Percentiles rank a stretch among this genome's conserved stretches.
These are phyloP conservation scores for Eremothecium sinecaudum DNA, from an alignment of 1,139 yeast species.

Conservation along the genomic window DNA sequence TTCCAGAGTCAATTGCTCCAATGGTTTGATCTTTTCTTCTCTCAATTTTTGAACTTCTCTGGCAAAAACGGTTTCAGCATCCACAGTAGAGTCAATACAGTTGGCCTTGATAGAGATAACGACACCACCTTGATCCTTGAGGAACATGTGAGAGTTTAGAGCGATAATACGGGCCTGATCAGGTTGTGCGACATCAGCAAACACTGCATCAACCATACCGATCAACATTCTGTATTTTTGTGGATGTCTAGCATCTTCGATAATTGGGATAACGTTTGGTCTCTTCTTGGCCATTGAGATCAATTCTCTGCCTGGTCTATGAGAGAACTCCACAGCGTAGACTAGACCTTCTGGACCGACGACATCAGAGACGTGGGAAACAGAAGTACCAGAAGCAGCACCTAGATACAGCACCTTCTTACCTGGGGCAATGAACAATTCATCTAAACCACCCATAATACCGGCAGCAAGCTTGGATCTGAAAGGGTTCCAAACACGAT, in stretches of 20 bases:
- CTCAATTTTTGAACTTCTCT: conserved; percentile 98
- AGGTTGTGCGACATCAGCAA: conserved; percentile 99
- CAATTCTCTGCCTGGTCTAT: conserved; percentile 98
- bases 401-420: conserved; percentile 95
- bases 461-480: conserved; percentile 99
- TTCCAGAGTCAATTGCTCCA: conserved; percentile 96
- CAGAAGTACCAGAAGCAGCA: conserved; percentile 99
- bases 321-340: conserved; percentile 97
- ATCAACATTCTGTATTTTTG: conserved; percentile 98
- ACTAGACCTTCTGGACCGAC: conserved; percentile 99
- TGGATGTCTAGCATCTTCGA: conserved; percentile 99
- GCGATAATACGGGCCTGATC: conserved; percentile 99
- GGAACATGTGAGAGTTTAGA: conserved; percentile 92
- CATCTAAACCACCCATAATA: conserved; percentile 99
- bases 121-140: conserved; percentile 97
- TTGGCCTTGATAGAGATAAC: conserved; percentile 97
- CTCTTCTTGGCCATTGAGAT: conserved; percentile 99
- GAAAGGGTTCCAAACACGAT: conserved; percentile 99
- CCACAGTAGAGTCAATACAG: conserved; percentile 99
- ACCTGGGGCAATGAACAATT: conserved; percentile 95
- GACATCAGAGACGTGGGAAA: conserved; percentile 94
- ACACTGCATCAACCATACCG: conserved; percentile 97
- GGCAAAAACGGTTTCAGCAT: conserved; percentile 98
- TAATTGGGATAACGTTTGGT: conserved; percentile 96
- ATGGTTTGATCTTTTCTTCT: conserved; percentile 96